phyloP scores from a whole-genome alignment of 495 filamentous ascomycete species.

The Geoglossum glabrum region DNA sequence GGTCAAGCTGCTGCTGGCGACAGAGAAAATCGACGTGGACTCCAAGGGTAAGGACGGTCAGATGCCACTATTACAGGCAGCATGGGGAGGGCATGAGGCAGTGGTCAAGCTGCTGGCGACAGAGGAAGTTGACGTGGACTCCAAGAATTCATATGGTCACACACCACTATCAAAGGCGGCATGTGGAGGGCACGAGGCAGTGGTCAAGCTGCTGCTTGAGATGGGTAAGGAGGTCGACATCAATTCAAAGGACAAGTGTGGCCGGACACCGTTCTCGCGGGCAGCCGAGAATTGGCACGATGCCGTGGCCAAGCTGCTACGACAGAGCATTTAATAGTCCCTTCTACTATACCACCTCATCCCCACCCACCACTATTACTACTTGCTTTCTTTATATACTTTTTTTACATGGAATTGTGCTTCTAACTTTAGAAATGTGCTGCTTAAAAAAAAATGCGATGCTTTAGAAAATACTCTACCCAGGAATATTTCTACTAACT shows the following conservation, averaged over 20 bases:
- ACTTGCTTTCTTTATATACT: not conserved
- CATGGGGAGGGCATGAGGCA: not conserved
- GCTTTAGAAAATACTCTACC: too few relatives aligned
- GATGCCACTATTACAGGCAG: not conserved
- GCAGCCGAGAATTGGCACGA: too few relatives aligned
- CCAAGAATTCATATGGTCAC: not conserved
- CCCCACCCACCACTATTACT: not conserved
- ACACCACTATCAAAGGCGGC: not conserved
- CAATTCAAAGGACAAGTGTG: too few relatives aligned
- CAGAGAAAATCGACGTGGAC: not conserved
- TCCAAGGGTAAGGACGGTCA: not conserved
- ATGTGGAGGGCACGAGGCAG: not conserved
- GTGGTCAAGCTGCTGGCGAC: not conserved
- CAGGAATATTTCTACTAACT: too few relatives aligned
- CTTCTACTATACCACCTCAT: not conserved
- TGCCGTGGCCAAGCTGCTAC: too few relatives aligned
- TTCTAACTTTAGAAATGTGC: not conserved
- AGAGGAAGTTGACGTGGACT: not conserved
- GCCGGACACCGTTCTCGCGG: too few relatives aligned
- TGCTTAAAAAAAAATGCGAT: not conserved
- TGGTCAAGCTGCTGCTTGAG: not conserved
- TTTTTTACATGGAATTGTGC: not conserved
- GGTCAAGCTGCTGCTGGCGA: not conserved
- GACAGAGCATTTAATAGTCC: not conserved
- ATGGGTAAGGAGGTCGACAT: too few relatives aligned